These are phyloP conservation scores for Inonotus obliquus DNA, from an alignment of 1,284 basidiomycete species.

Conservation along the genomic window DNA sequence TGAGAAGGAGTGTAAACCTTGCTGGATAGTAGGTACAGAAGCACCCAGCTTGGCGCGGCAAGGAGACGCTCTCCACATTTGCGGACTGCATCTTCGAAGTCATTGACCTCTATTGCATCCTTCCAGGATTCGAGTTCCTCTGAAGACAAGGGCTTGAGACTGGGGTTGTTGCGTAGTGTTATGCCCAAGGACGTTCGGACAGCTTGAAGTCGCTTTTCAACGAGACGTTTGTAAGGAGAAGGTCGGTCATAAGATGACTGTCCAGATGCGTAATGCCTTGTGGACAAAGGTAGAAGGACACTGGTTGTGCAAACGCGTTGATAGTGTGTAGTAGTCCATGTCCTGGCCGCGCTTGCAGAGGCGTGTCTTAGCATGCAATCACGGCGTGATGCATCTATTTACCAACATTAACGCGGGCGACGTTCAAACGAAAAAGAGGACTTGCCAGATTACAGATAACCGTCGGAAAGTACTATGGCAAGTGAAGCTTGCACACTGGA, in stretches of 20 bases:
- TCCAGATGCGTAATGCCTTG: neutral
- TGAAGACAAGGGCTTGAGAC: neutral
- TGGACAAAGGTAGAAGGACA: neutral
- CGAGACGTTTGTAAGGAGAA: constrained; percentile 22
- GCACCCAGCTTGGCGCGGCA: constrained; percentile 39
- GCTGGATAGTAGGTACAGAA: constrained; percentile 46
- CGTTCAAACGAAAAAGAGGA: neutral
- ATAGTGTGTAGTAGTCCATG: neutral
- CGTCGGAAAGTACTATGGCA: no score
- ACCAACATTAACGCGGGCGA: no score
- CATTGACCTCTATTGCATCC: constrained; percentile 29
- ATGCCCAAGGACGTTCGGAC: constrained; percentile 4
- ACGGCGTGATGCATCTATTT: constrained; percentile 4
- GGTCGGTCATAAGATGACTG: neutral
- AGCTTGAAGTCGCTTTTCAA: neutral
- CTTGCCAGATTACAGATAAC: neutral
- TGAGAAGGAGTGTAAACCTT: constrained; percentile 40
- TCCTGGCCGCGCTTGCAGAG: neutral
- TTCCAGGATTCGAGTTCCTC: constrained; percentile 30
- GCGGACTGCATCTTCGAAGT: constrained; percentile 32
- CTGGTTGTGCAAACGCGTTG: neutral
- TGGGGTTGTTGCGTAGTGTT: neutral
- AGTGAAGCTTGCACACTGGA: neutral
- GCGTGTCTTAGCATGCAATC: constrained; percentile 13
- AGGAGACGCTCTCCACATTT: constrained; percentile 20